Percentiles rank a stretch among this genome's conserved stretches.
These are phyloP conservation scores for Citrus unshiu DNA, from an alignment of 345 rosid genomes.

Conservation along the genomic window DNA sequence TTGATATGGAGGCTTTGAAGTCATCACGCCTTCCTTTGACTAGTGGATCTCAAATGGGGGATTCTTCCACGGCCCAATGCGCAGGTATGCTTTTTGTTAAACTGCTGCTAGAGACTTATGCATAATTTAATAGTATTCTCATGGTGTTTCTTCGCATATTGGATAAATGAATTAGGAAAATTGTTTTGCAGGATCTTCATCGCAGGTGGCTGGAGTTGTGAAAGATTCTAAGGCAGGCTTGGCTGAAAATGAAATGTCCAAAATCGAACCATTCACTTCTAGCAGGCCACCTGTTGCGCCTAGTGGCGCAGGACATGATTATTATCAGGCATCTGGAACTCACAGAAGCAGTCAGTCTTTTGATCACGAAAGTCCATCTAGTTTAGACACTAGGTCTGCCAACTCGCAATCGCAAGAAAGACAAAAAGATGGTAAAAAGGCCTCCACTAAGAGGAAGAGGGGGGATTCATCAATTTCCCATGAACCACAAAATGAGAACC, in stretches of 20 bases:
- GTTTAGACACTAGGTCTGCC: slow-evolving; percentile 83
- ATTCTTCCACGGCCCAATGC: slow-evolving; percentile 54
- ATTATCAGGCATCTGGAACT: slow-evolving; percentile 70
- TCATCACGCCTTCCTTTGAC: slow-evolving; percentile 66
- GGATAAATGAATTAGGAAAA: slow-evolving; percentile 2
- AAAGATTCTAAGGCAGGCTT: slow-evolving; percentile 51
- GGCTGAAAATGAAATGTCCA: slow-evolving; percentile 65
- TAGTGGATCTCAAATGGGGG: slow-evolving; percentile 70
- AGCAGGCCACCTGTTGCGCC: slow-evolving; percentile 71
- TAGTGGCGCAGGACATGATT: slow-evolving; percentile 53
- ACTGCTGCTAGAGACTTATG: background rate
- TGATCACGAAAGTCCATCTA: slow-evolving; percentile 94
- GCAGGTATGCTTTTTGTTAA: slow-evolving; percentile 46
- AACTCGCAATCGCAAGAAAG: slow-evolving; percentile 84
- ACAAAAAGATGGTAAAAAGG: slow-evolving; percentile 56
- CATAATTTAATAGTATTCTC: background rate
- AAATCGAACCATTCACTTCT: slow-evolving; percentile 57
- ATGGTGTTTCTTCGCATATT: background rate
- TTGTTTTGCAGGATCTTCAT: slow-evolving; percentile 61
- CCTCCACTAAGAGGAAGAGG: slow-evolving; percentile 71
- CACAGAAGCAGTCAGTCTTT: slow-evolving; percentile 66
- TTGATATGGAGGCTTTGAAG: slow-evolving; percentile 88
- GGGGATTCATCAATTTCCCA: slow-evolving; percentile 53
- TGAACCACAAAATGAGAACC: slow-evolving; percentile 49
- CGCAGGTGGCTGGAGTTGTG: slow-evolving; percentile 54